phyloP scores from a whole-genome alignment of 177 flowering plant genomes.

The Vitis hybrid region DNA sequence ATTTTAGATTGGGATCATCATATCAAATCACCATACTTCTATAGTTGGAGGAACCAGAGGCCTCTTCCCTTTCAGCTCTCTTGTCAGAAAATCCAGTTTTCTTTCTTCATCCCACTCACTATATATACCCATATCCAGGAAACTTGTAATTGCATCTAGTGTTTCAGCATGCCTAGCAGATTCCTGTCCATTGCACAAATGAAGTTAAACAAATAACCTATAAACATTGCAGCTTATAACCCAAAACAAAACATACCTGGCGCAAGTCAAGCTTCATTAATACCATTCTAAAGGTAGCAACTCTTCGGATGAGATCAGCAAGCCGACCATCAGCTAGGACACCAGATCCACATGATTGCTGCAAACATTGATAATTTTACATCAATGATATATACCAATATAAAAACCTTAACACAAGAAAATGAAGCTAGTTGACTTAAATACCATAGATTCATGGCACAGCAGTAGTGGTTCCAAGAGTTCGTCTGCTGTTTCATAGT shows the following conservation, averaged over 20 bases:
- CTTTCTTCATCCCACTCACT: constrained; percentile 96
- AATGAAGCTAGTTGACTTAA: not conserved
- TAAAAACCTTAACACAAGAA: not conserved
- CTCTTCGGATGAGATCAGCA: constrained; percentile 87
- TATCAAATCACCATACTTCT: constrained; percentile 44
- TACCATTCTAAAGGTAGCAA: constrained; percentile 86
- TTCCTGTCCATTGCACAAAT: constrained; percentile 55
- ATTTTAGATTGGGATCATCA: too few relatives aligned
- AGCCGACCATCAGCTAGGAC: constrained; percentile 92
- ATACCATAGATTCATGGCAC: constrained; percentile 91
- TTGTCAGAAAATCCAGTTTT: constrained; percentile 73
- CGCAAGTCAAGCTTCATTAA: constrained; percentile 96
- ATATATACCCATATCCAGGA: constrained; percentile 85
- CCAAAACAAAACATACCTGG: constrained; percentile 51
- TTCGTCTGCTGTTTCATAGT: constrained; percentile 79
- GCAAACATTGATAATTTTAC: constrained; percentile 22
- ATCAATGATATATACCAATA: not conserved
- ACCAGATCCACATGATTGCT: constrained; percentile 90
- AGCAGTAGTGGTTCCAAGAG: constrained; percentile 79
- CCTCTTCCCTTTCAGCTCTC: constrained; percentile 89
- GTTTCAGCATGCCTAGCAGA: constrained; percentile 90
- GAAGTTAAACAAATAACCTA: constrained; percentile 8
- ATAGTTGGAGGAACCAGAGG: constrained; percentile 84
- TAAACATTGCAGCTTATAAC: constrained; percentile 2
- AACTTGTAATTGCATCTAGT: constrained; percentile 83